These are phyloP conservation scores for Pugionium dolabratum DNA, from an alignment of 345 rosid species.

Conservation along the genomic window DNA sequence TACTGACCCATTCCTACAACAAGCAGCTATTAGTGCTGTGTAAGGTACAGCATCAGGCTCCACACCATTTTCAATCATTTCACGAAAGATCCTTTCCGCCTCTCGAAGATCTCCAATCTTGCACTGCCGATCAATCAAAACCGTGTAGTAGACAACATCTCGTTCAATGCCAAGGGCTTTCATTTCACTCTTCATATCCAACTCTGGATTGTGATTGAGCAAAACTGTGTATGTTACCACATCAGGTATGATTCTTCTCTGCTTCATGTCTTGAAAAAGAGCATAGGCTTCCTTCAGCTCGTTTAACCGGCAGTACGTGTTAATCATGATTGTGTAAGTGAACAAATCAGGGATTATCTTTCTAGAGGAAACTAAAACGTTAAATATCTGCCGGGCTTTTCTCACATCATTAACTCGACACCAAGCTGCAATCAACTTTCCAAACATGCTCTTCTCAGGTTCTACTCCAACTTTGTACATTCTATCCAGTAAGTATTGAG, in stretches of 20 bases:
- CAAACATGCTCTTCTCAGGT: constrained; percentile 49
- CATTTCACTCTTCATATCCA: constrained; percentile 45
- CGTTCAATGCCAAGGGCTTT: constrained; percentile 42
- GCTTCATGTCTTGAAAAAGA: constrained; percentile 61
- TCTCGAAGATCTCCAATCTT: constrained; percentile 48
- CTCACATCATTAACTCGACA: constrained; percentile 46
- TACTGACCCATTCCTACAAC: constrained; percentile 44
- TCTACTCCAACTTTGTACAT: constrained; percentile 49
- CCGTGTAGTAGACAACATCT: constrained; percentile 60
- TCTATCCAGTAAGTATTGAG: constrained; percentile 42
- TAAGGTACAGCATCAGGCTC: constrained; percentile 63
- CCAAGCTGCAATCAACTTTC: constrained; percentile 50
- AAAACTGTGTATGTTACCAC: constrained; percentile 60
- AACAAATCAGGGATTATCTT: constrained; percentile 53
- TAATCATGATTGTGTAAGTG: constrained; percentile 67
- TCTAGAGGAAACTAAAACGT: constrained; percentile 32
- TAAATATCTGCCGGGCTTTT: constrained; percentile 48
- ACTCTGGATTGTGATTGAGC: constrained; percentile 49
- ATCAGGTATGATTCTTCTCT: constrained; percentile 64
- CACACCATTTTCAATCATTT: constrained; percentile 58
- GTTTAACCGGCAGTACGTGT: constrained; percentile 55
- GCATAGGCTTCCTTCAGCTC: constrained; percentile 44
- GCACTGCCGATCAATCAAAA: constrained; percentile 58
- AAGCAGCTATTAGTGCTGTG: constrained; percentile 56
- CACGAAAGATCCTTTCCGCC: constrained; percentile 47